phyloP scores from a whole-genome alignment of 2,329 filamentous ascomycete genomes.

The Penicillium nordicum region DNA sequence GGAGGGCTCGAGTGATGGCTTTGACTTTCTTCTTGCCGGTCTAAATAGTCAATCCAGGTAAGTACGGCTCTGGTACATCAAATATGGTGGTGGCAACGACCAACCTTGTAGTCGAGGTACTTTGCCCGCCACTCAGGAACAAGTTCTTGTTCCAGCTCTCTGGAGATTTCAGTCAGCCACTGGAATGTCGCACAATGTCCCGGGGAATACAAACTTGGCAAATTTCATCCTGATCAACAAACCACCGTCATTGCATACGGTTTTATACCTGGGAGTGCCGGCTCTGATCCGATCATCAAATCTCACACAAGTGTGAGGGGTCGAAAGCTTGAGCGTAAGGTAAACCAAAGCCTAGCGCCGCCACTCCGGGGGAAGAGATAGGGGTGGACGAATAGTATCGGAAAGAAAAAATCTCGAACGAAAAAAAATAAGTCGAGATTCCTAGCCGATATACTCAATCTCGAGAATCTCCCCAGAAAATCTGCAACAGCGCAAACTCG shows the following conservation, averaged over 20 bases:
- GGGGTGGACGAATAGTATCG: not conserved
- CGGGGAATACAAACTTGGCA: conserved; percentile 49
- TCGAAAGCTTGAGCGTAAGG: not conserved
- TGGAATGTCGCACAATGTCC: conserved; percentile 10
- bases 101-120: conserved; percentile 88
- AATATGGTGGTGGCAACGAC: conserved; percentile 9
- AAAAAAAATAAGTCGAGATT: not conserved
- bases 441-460: not conserved
- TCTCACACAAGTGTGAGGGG: conserved; percentile 4
- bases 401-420: not conserved
- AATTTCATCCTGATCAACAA: conserved; percentile 53
- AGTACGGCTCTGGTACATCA: conserved; percentile 3
- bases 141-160: conserved; percentile 78
- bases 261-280: not conserved
- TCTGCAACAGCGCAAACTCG: not conserved
- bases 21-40: conserved; percentile 89
- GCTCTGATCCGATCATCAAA: not conserved
- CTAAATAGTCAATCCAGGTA: conserved; percentile 35
- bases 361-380: not conserved
- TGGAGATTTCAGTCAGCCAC: conserved; percentile 31
- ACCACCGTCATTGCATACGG: conserved; percentile 18
- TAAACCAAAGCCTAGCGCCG: not conserved
- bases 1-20: conserved; percentile 69
- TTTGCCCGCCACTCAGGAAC: conserved; percentile 94
- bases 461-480: not conserved